Base-by-base conservation (phyloP, 495 filamentous ascomycete genomes). In the Penicillium goetzii region DNA sequence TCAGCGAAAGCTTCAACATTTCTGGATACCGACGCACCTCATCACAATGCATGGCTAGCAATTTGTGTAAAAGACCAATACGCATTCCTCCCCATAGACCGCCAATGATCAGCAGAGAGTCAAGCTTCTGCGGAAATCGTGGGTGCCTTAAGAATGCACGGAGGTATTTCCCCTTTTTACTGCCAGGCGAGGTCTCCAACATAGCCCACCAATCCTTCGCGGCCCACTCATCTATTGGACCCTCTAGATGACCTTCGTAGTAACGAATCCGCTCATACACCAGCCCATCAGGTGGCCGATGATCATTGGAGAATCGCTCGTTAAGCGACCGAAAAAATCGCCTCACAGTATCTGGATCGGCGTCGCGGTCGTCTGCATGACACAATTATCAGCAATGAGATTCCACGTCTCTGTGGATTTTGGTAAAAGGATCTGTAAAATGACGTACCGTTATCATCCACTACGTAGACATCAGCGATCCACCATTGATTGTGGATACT, bases 381-480 rank as follows among this genome's bases (percentile, higher is more conserved):
- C 40, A 43, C 6, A 43, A 43, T 43, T 0, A 43, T 19, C 3
- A 43, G 40, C 40, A 9, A 43, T 8, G n/a, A 43, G 0, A 6
- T 43, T 43, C 4, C n/a, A 43, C 40, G 17, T 43, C 40, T 43
- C 8, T 19, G 40, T 43, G 40, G 4, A 43, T 4, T 43, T 0
- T 1, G 17, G 38, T 41, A 4, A 17, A 25, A 26, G 7, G 19
- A 7, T 8, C n/a, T 23, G n/a, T 21, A 14, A 28, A 23, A 5
- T 33, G 50, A 33, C 50, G 7, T 32, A 53, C 28, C 50, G 7
- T 30, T 4, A 0, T 53, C 28, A 8, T 53, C 52, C 28, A 52
- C 60, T 26, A 67, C 65, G 15, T 67, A 67, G 17, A 67, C 51
- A 60, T 67, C 65, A 10, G 43, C 57, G 30, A 67, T 56, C 65